Base-by-base conservation (phyloP, 1,284 basidiomycete species). In the Cutaneotrichosporon daszewskae region DNA sequence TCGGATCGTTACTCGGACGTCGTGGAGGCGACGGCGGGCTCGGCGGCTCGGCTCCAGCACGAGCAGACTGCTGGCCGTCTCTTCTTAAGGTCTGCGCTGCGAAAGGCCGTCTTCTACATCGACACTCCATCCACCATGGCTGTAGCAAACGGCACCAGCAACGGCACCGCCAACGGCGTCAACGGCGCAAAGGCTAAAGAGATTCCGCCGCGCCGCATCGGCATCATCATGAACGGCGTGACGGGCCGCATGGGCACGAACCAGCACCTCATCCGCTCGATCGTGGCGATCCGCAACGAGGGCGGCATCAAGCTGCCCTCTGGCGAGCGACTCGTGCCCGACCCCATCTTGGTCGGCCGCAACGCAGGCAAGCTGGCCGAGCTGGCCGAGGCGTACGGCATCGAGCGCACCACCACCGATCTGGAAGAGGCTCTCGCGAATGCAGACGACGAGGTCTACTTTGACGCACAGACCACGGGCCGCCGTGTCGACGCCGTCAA, bases 401-500 rank as follows among this genome's bases (percentile, higher is more conserved):
- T 54, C 20, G 53, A 54, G 22, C 24, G 25, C 18, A 26, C 14
- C 16, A 43, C 34, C 3, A 45, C 44, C 20, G 53, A 54, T 29
- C 39, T 51, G 11, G 53, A 54, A 5, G 17, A 38, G 6, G 46
- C 50, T 13, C 39, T 54, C 4, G 43, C 49, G 25, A 42, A 54
- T 20, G 36, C 49, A 6, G 20, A 46, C 20, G 37, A 38, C 38
- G 26, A 31, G 5, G 33, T 54, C 25, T 54, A 54, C 40, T 54
- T 54, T 35, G 53, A 54, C 29, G 53, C 53, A 10, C 53, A 54
- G 27, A 54, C 53, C 11, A 54, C 53, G 11, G 53, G 53, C 14
- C 38, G 53, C 24, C 42, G 53, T 28, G 31, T 19, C 26, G 61
- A 64, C 13, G 68, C 74, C 40, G 60, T 60, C 1, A 63, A 71